A percentile compares a stretch with the other conserved stretches of the same genome.
Conservation (phyloP, 805 yeast species). For the Sugiyamaella boreocaroliniensis region DNA sequence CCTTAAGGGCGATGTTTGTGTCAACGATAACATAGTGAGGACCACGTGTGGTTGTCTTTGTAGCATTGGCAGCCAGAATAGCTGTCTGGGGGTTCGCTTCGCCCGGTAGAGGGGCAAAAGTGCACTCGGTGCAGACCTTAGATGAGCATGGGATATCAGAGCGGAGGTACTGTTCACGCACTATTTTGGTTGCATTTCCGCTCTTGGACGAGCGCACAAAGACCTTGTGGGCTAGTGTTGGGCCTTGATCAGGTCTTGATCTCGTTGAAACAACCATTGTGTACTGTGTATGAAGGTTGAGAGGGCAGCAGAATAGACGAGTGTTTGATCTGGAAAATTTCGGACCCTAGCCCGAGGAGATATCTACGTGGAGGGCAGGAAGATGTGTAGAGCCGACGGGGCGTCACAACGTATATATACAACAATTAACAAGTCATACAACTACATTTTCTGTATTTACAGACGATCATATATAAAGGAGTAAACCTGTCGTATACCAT, state of each 20-base stretch:
- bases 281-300: neutral
- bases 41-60: constrained; percentile 40
- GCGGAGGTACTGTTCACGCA: constrained; percentile 89
- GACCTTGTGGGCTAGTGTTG: constrained; percentile 48
- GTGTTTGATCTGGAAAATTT: neutral
- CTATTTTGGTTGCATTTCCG: constrained; percentile 86
- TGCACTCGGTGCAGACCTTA: constrained; percentile 57
- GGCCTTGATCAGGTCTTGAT: neutral
- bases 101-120: constrained; percentile 26
- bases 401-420: too few relatives aligned
- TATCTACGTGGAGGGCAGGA: too few relatives aligned
- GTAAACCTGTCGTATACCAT: too few relatives aligned
- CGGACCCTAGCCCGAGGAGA: neutral
- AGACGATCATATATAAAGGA: too few relatives aligned
- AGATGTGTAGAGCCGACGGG: too few relatives aligned
- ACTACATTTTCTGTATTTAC: too few relatives aligned
- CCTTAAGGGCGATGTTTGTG: constrained; percentile 79
- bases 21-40: constrained; percentile 82
- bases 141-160: constrained; percentile 91
- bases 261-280: neutral
- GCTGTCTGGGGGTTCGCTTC: constrained; percentile 52
- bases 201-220: constrained; percentile 77
- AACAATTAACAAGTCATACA: too few relatives aligned
- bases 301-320: neutral
- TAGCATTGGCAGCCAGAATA: constrained; percentile 58